Base-by-base conservation (phyloP, 2,329 filamentous ascomycete species). In the Thelonectria discophora region DNA sequence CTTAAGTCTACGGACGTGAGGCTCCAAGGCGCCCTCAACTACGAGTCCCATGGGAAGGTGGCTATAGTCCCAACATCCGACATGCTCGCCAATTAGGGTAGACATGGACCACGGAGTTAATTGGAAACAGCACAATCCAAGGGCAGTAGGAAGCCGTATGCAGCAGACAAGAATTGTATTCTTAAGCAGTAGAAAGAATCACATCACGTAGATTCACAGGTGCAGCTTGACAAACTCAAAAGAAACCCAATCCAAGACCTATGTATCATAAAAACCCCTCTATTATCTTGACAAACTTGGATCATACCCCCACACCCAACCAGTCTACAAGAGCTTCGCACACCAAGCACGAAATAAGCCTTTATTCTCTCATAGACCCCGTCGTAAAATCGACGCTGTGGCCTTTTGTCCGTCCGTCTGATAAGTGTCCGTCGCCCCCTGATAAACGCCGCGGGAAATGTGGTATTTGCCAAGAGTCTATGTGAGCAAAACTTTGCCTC, bases 361-460 rank as follows among this genome's bases (percentile, higher is more conserved):
- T 37, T 15, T 37, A 37, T 37, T 15, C 27, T 7, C 24, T 30
- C 9, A 9, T 30, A 30, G 27, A 30, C 27, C 27, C 27, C 8
- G 27, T 30, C 27, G 27, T 30, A 8, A 30, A 30, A 8, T 2
- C 27, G 27, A 30, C 27, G 4, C 27, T 10, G 27, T 7, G 8
- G 27, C 27, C 5, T 30, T 7, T 30, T 2, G 27, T 9, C 27
- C 12, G 34, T 13, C 34, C 53, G 24, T 34, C 20, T n/a, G 40
- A 51, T 46, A 45, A 30, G 58, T 37, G 52, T 40, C 32, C 42
- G 15, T 39, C n/a, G 37, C 34, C 34, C 68, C 63, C 65, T 24
- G 49, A 66, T 70, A 70, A 75, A 76, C 73, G 73, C 73, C 73
- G 49, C 60, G 57, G 57, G 62, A 30, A 70, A 74, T 72, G 58